Base-by-base conservation (phyloP, 108 stramenopile species). In the Pseudonitzschia delicatissima region DNA sequence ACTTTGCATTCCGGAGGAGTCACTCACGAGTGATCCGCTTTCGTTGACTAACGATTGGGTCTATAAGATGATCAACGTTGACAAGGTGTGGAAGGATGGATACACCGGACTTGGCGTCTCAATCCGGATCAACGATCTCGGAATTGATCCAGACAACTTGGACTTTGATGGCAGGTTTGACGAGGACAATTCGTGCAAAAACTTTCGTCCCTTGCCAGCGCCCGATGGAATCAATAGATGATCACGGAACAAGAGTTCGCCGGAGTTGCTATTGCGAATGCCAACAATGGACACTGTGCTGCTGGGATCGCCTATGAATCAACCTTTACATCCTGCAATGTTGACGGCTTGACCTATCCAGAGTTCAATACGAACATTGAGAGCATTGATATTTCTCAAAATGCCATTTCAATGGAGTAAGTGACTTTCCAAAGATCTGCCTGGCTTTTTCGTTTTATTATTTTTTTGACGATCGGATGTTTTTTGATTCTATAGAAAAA, bases 111-210 rank as follows among this genome's bases (percentile, higher is more conserved):
- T 31, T 6, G 78, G 78, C 3, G 33, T 79, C 2, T 36, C 39
- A 12, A 63, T 79, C 20, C 62, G 78, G 21, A 55, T 79, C 68
- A 79, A 79, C 65, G 78, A 79, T 65, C 34, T 63, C 48, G 78
- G 78, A 6, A 62, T 73, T 40, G 78, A 79, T 20, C 18, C 18
- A 5, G 17, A n/a, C 29, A 4, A 5, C 11, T 67, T 77, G 4
- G 26, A 26, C 21, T 11, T 6, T 6, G 37, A 8, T 12, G 60
- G 36, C 7, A 27, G 60, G 32, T 62, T 71, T 28, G 69, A 71
- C 49, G 34, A 50, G 31, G 42, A 66, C 13, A 62, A 58, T 13
- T 77, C 76, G 6, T 77, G 76, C 55, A 42, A 57, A 26, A 23
- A 11, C 61, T 44, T 28, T 18, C 2, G 2, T 5, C 47, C 47